Evolutionary conservation across 768 basidiomycete genomes (phyloP).

Genomic region (Mycena amicta): DNA sequence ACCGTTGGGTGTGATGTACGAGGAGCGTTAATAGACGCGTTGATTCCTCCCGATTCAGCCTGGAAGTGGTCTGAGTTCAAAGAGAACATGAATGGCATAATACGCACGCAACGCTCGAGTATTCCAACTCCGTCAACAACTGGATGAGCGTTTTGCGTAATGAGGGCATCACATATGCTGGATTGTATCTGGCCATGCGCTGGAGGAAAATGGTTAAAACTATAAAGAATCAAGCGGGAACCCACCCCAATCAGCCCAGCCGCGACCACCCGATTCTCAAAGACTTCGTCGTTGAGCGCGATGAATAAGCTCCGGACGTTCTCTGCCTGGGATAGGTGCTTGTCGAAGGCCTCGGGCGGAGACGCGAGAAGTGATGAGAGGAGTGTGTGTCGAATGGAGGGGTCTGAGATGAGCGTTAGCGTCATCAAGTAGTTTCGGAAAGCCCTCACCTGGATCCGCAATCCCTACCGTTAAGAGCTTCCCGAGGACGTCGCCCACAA

Average conservation of each 20-base stretch:
- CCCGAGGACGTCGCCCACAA: conserved; percentile 95
- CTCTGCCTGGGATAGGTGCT: conserved; percentile 95
- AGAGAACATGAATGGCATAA: neutral
- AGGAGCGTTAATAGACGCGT: conserved; percentile 87
- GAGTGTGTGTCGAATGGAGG: conserved; percentile 76
- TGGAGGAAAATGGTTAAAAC: neutral
- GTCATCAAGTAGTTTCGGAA: conserved; percentile 4
- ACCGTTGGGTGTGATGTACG: conserved; percentile 86
- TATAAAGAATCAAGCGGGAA: neutral
- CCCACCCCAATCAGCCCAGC: conserved; percentile 77
- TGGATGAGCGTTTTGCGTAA: conserved; percentile 94
- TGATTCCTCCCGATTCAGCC: conserved; percentile 87
- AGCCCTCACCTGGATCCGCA: conserved; percentile 86
- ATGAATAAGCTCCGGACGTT: conserved; percentile 99
- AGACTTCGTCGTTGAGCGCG: conserved; percentile 95
- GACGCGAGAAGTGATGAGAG: conserved; percentile 51
- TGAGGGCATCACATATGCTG: conserved; percentile 99
- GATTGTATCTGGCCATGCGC: conserved; percentile 91
- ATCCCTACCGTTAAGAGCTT: conserved; percentile 94
- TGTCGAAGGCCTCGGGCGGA: conserved; percentile 92
- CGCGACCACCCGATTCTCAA: conserved; percentile 88
- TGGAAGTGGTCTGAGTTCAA: conserved; percentile 29
- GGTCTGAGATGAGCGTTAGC: neutral
- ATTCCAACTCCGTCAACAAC: conserved; percentile 94
- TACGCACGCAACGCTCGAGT: conserved; percentile 76